These are phyloP conservation scores for Neonectria magnoliae DNA, from an alignment of 2,329 filamentous ascomycete genomes.

Conservation along the genomic window DNA sequence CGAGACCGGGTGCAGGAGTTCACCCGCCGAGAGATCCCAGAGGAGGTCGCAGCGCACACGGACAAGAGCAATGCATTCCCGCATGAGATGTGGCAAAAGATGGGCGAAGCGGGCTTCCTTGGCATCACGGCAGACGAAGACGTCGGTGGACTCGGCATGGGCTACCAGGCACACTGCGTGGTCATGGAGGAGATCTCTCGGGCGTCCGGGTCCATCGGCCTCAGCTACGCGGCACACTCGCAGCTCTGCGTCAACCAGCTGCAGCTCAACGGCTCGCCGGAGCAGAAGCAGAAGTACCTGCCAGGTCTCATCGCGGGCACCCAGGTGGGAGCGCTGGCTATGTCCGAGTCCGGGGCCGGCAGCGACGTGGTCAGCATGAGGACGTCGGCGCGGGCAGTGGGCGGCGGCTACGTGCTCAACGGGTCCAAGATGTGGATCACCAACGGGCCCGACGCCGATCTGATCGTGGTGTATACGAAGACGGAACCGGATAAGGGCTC, in stretches of 20 bases:
- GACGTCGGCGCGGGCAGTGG: slow-evolving; percentile 80
- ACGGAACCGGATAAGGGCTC: slow-evolving; percentile 81
- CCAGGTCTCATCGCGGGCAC: slow-evolving; percentile 84
- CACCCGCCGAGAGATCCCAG: slow-evolving; percentile 84
- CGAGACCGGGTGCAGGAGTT: slow-evolving; percentile 90
- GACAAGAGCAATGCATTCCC: slow-evolving; percentile 91
- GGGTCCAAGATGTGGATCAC: slow-evolving; percentile 99
- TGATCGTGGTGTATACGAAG: slow-evolving; percentile 96
- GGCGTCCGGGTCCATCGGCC: slow-evolving; percentile 82
- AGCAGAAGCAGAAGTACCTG: slow-evolving; percentile 84
- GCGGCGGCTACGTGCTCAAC: slow-evolving; percentile 86
- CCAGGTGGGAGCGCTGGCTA: slow-evolving; percentile 87
- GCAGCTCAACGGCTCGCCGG: slow-evolving; percentile 82
- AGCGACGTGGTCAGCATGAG: slow-evolving; percentile 98
- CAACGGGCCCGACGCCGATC: slow-evolving; percentile 93
- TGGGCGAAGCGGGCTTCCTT: slow-evolving; percentile 90
- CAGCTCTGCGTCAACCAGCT: slow-evolving; percentile 98
- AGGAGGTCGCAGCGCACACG: slow-evolving; percentile 83
- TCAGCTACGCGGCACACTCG: slow-evolving; percentile 95
- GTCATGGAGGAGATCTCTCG: slow-evolving; percentile 95
- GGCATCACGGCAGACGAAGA: slow-evolving; percentile 94
- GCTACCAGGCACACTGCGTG: slow-evolving; percentile 95
- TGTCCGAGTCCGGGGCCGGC: slow-evolving; percentile 92
- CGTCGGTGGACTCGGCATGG: slow-evolving; percentile 88
- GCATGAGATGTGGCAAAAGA: slow-evolving; percentile 89